These are phyloP conservation scores for Coemansia sp. DNA, from an alignment of 192 early-diverging fungal species.

Conservation along the genomic window DNA sequence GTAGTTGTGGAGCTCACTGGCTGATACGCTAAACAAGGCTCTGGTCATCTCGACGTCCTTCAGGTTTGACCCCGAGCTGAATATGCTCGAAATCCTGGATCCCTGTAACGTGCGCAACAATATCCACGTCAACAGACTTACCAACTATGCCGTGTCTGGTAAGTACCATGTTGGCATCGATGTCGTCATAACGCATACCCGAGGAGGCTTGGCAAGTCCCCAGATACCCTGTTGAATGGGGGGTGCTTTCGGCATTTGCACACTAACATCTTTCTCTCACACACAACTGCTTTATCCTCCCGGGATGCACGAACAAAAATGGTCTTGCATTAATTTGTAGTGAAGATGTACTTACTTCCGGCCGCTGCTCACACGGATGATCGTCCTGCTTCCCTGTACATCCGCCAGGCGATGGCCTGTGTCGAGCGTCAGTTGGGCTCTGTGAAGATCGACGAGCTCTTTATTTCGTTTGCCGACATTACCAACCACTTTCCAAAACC, in stretches of 20 bases:
- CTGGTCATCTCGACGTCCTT: slow-evolving; percentile 53
- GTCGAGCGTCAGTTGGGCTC: slow-evolving; percentile 44
- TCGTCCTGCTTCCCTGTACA: slow-evolving; percentile 47
- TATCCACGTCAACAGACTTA: slow-evolving; percentile 36
- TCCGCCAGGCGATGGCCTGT: slow-evolving; percentile 42
- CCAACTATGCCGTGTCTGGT: slow-evolving; percentile 45
- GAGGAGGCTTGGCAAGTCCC: background rate
- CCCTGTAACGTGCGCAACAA: slow-evolving; percentile 50
- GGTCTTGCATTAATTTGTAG: slow-evolving; percentile 20
- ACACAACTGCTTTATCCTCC: too few relatives aligned
- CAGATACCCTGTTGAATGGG: background rate
- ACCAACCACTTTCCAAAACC: slow-evolving; percentile 16
- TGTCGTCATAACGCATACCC: slow-evolving; percentile 1
- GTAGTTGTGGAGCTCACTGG: slow-evolving; percentile 45
- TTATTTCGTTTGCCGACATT: slow-evolving; percentile 44
- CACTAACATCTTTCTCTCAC: background rate
- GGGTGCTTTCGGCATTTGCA: background rate
- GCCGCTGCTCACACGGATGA: slow-evolving; percentile 36
- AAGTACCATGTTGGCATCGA: slow-evolving; percentile 12
- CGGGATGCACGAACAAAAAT: background rate
- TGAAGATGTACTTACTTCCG: slow-evolving; percentile 47
- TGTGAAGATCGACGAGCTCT: slow-evolving; percentile 52
- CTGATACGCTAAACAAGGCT: slow-evolving; percentile 51
- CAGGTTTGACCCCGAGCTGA: slow-evolving; percentile 55
- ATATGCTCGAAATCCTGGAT: slow-evolving; percentile 57